Evolutionary conservation across 2,329 filamentous ascomycete species (phyloP).

Genomic region (Plenodomus biglobosus): DNA sequence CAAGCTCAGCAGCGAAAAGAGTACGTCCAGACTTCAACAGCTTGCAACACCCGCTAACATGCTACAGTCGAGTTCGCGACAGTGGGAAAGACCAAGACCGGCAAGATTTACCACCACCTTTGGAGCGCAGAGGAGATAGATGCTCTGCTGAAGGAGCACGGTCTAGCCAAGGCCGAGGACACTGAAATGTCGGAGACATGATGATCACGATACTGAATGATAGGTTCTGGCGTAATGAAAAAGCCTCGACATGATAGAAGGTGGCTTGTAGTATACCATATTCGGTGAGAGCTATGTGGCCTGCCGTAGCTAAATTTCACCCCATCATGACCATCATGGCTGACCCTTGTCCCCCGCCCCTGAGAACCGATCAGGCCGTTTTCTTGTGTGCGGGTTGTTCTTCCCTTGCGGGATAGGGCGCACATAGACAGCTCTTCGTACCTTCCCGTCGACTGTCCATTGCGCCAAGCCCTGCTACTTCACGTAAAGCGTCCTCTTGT

Average conservation of each 20-base stretch:
- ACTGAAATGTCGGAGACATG: conserved; percentile 42
- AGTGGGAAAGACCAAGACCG: conserved; percentile 90
- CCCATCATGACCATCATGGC: conserved; percentile 25
- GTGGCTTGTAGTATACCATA: conserved; percentile 38
- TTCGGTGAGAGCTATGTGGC: conserved; percentile 31
- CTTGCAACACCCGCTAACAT: conserved; percentile 23
- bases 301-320: conserved; percentile 30
- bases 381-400: not conserved
- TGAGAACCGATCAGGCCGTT: no score
- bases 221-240: conserved; percentile 23
- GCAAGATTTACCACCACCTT: conserved; percentile 96
- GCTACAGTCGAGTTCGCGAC: conserved; percentile 91
- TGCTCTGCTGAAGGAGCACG: conserved; percentile 89
- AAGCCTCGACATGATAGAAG: conserved; percentile 31
- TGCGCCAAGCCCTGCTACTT: not conserved
- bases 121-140: conserved; percentile 98
- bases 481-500: conserved; percentile 1
- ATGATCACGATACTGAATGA: conserved; percentile 26
- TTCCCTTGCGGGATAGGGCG: not conserved
- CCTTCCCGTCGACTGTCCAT: not conserved
- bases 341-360: no score
- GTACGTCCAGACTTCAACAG: conserved; percentile 58
- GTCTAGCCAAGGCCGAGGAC: conserved; percentile 69
- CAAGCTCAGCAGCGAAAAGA: conserved; percentile 98
- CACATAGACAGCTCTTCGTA: not conserved